Base-by-base conservation (phyloP, 495 filamentous ascomycete genomes). In the Penicillium egyptiacum region DNA sequence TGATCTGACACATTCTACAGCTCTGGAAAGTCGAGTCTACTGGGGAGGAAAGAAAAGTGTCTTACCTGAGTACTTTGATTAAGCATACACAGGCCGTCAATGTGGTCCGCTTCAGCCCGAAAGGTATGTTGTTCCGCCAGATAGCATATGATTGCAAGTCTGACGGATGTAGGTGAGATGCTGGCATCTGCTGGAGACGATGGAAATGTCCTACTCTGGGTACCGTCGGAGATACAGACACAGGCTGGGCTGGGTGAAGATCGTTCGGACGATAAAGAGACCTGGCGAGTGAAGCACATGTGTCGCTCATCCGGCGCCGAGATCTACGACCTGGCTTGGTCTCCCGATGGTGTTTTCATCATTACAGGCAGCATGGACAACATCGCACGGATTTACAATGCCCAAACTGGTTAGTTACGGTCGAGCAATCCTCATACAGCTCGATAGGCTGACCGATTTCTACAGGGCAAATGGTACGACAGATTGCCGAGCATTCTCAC, bases 281-380 rank as follows among this genome's bases (percentile, higher is more conserved):
- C 88, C 56, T 99, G 94, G 94, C 82, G 94, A 45, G 86, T 93
- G 47, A 98, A 94, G 74, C 90, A 96, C 66, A 98, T 98, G 94
- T 96, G 90, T 70, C 86, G 95, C 44, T 95, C 91, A 16, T 85
- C 86, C 25, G 92, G 91, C 0, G 88, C 90, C 0, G 94, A 98
- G 70, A 98, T 99, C 61, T 99, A 98, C 69, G 94, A 99, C 68
- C 76, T 99, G 56, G 94, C 94, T 40, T 99, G 94, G 94, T 96
- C 94, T 22, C 94, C 94, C 10, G 94, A 99, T 76, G 93, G 90
- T 22, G 80, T 89, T 28, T 96, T 92, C 75, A 96, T 98, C 76
- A 96, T 99, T 59, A 96, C 92, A 19, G 94, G 94, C 5, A 98
- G 95, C 72, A 98, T 97, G 92, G 94, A 99, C 73, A 99, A 99